Base-by-base conservation (phyloP, 1,139 yeast genomes). In the Scheffersomyces segobiensis region DNA sequence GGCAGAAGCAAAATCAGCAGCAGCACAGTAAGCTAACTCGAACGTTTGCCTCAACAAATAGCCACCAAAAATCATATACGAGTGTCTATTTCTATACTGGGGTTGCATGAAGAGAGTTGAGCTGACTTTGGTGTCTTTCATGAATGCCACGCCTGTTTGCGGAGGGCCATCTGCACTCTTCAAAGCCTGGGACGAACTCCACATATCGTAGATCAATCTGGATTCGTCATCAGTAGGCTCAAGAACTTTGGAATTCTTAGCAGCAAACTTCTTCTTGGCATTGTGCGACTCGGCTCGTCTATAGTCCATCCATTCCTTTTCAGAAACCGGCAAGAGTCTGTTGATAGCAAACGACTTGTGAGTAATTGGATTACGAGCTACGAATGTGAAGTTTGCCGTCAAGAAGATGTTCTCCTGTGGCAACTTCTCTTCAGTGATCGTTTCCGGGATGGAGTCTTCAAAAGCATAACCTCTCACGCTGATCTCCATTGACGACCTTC, bases 61-160 rank as follows among this genome's bases (percentile, higher is more conserved):
- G 32, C 98, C 98, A 64, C 98, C 98, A 72, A 93, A 93, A 56
- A 93, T 91, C 93, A 93, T 92, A 74, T 89, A 91, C 12, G 96
- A 90, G 71, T 93, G 97, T 71, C 97, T 85, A 78, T 93, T 93
- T 74, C 98, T 85, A 76, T 92, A 93, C 76, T 93, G 98, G 1
- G 98, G 98, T 76, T 93, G 98, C 96, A 93, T 93, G 74, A 93
- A 87, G 65, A 88, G 81, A 6, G 97, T 91, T 8, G 96, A 89
- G 56, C 83, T 79, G 58, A 90, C 82, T 54, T 75, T 75, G 1
- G 97, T 88, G 62, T 91, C 88, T 59, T 84, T 82, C 96, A 91
- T 91, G 67, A 83, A 85, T 53, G 82, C 75, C 54, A 87, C 72
- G 63, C 83, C 81, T 56, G 76, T 71, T 26, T 87, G 86, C 55